A percentile compares a stretch with the other conserved stretches of the same genome.
Evolutionary conservation across 805 yeast species (phyloP).

Genomic region (Kodamaea fukazawae): DNA sequence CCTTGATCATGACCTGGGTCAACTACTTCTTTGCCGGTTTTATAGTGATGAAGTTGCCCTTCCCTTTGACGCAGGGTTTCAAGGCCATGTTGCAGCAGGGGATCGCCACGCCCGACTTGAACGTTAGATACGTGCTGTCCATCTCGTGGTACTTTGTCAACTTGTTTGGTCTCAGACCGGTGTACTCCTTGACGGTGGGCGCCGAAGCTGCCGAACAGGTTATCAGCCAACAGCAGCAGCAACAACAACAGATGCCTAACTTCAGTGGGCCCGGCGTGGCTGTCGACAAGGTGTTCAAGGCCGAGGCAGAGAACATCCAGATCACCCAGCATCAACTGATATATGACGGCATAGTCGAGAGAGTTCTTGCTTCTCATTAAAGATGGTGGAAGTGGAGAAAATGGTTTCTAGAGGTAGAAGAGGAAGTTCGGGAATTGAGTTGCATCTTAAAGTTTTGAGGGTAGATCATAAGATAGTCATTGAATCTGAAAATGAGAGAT

Average conservation of each 20-base stretch:
- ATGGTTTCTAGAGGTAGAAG: neutral
- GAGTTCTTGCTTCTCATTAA: slow-evolving; percentile 33
- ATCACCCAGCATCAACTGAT: slow-evolving; percentile 52
- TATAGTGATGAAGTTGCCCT: slow-evolving; percentile 76
- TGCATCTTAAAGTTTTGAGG: no score
- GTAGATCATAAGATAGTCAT: no score
- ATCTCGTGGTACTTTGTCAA: slow-evolving; percentile 95
- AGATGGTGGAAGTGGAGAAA: slow-evolving; percentile 10
- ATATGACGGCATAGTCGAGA: slow-evolving; percentile 58
- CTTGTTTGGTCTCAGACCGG: slow-evolving; percentile 76
- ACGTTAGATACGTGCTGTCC: slow-evolving; percentile 88
- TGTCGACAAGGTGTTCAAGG: slow-evolving; percentile 58
- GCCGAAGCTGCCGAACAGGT: slow-evolving; percentile 44
- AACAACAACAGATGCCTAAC: slow-evolving; percentile 37
- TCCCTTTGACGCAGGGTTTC: slow-evolving; percentile 85
- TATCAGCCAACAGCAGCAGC: slow-evolving; percentile 40
- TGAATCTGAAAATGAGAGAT: no score
- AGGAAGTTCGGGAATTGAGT: no score
- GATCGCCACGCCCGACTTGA: slow-evolving; percentile 76
- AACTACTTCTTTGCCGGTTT: slow-evolving; percentile 91
- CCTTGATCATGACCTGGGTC: slow-evolving; percentile 94
- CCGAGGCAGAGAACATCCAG: slow-evolving; percentile 73
- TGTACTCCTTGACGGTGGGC: slow-evolving; percentile 67
- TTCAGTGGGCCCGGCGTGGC: slow-evolving; percentile 56
- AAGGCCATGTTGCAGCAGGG: slow-evolving; percentile 92